Evolutionary conservation across 192 early-diverging fungal species (phyloP).

Genomic region (Gorgonomyces haynaldii): DNA sequence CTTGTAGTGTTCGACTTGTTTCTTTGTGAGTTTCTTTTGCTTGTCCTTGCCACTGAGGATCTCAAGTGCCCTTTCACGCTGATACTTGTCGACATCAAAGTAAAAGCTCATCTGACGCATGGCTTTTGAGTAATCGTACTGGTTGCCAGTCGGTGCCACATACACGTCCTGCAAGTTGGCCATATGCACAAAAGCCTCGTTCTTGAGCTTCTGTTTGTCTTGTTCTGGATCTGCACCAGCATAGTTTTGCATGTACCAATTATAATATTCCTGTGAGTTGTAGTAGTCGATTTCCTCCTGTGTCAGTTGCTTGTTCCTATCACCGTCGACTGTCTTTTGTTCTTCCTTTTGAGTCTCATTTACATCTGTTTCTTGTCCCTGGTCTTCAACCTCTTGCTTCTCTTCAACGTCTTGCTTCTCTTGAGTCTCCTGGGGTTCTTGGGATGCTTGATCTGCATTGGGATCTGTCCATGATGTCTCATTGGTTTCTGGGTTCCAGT

Average conservation of each 20-base stretch:
- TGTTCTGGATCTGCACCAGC: too few species aligned
- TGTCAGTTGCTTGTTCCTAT: background rate
- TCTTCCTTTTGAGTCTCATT: background rate
- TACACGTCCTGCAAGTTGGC: background rate
- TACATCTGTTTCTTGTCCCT: background rate
- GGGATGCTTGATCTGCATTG: background rate
- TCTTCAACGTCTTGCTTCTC: too few species aligned
- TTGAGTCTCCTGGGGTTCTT: too few species aligned
- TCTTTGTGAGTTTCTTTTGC: conserved; percentile 2
- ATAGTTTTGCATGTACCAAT: conserved; percentile 7
- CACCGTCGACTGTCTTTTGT: background rate
- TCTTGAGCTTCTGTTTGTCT: background rate
- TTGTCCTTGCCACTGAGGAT: background rate
- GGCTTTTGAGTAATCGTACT: background rate
- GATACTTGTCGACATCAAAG: conserved; percentile 9
- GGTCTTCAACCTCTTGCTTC: too few species aligned
- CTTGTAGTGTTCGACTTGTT: conserved; percentile 4
- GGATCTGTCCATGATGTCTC: conserved; percentile 37
- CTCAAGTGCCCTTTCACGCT: background rate
- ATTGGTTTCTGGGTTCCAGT: conserved; percentile 37
- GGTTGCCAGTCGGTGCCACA: background rate
- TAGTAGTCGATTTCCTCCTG: conserved; percentile 2
- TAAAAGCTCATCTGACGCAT: conserved; percentile 2
- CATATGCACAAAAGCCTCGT: background rate
- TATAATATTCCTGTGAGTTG: conserved; percentile 1